Evolutionary conservation across 352 stramenopile genomes (phyloP), one percentile per base, ranked within the genome.

Genomic region (Globisporangium splendens): DNA sequence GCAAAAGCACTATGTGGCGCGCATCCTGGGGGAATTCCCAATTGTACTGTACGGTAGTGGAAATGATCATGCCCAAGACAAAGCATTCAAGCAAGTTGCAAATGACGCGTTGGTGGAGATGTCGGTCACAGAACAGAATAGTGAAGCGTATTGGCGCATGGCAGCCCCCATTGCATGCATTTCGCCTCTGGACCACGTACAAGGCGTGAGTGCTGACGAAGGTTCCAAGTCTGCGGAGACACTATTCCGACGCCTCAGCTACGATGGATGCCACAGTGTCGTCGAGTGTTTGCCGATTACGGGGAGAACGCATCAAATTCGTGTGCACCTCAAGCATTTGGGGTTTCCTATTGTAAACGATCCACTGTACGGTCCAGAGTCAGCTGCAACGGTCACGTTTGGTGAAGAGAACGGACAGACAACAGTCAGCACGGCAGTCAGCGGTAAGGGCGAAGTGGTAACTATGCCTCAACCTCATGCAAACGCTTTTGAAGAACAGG

Each of bases 231-330:
- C 51, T 20, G 77, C 68, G 35, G 60, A 75, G 49, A 84, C 75
- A 31, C 60, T 87, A 14, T 42, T 87, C 33, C 53, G 60, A 1
- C n/a, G 24, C n/a, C 35, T 69, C 20, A 63, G 51, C 50, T 28
- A 62, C 38, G 48, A 59, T n/a, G 61, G 64, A 14, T 20, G 38
- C 5, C 59, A 86, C 54, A 91, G 86, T 41, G 61, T 98, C 44
- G 79, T 98, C 10, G 73, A 97, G 50, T 96, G 86, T 57, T 75
- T 88, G 48, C 95, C 95, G 38, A 66, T 90, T 21, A 98, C 96
- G 10, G 96, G 96, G 7, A 65, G 96, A 10, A 98, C 93, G 6
- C 96, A 99, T 71, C 95, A 99, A 73, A 97, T 98, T 65, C 86
- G 96, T 24, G 72, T 98, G 1, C 96, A 99, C 63, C 75, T 98